Evolutionary conservation across 2,329 filamentous ascomycete species (phyloP).

Genomic region (Scytalidium lignicola): DNA sequence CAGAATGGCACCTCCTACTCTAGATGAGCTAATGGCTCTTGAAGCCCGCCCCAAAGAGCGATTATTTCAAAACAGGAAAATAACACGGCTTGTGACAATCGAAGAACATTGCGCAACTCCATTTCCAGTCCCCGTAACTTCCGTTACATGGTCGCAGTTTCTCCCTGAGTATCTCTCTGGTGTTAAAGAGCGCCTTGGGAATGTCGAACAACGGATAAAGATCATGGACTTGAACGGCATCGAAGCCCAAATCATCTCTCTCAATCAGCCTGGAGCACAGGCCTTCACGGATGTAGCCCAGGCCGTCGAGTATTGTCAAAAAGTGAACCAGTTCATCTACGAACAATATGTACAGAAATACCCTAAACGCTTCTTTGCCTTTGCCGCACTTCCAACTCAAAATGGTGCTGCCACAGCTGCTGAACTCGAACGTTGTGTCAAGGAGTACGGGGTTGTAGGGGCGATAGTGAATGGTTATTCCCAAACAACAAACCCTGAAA

Average conservation of each 20-base stretch:
- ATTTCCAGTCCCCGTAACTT: conserved; percentile 5
- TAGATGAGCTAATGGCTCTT: background rate
- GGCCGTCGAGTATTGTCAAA: conserved; percentile 5
- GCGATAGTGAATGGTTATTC: conserved; percentile 8
- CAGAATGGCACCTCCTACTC: background rate
- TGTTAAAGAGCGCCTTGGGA: conserved; percentile 1
- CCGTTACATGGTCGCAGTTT: conserved; percentile 1
- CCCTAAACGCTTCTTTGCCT: conserved; percentile 32
- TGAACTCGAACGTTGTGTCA: conserved; percentile 32
- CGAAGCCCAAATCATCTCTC: conserved; percentile 17
- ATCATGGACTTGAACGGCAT: conserved; percentile 16
- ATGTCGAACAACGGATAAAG: conserved; percentile 11
- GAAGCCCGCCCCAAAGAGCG: background rate
- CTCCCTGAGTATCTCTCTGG: conserved; percentile 10
- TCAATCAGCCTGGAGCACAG: conserved; percentile 15
- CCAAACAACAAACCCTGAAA: background rate
- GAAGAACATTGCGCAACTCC: conserved; percentile 28
- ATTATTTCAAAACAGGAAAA: background rate
- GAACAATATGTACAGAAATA: conserved; percentile 15
- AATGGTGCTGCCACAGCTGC: conserved; percentile 28
- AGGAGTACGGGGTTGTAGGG: conserved; percentile 22
- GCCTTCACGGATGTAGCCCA: conserved; percentile 23
- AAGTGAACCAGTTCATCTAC: conserved; percentile 3
- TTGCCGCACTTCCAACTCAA: conserved; percentile 34
- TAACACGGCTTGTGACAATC: conserved; percentile 24